phyloP scores from a whole-genome alignment of 1,139 yeast genomes.

The Yamadazyma atmosphaerica region DNA sequence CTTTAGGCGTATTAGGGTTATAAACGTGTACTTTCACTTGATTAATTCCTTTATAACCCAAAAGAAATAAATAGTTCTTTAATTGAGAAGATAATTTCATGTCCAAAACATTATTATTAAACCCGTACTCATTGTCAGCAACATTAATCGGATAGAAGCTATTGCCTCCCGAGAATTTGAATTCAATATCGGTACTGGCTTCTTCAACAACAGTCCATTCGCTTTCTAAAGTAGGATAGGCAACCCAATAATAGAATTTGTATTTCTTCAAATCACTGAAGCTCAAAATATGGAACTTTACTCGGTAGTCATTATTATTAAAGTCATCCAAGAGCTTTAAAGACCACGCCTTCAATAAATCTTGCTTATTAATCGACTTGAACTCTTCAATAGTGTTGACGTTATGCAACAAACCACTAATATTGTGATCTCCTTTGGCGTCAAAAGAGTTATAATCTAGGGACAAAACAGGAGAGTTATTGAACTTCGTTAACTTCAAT shows the following conservation, averaged over 20 bases:
- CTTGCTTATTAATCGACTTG: slow-evolving; percentile 61
- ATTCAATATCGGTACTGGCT: slow-evolving; percentile 5
- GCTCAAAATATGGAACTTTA: slow-evolving; percentile 58
- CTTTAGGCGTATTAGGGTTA: slow-evolving; percentile 14
- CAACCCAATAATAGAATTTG: slow-evolving; percentile 87
- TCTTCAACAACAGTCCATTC: slow-evolving; percentile 31
- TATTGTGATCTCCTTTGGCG: slow-evolving; percentile 14
- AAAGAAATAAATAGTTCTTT: slow-evolving; percentile 63
- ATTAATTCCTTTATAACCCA: slow-evolving; percentile 41
- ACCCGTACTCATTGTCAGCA: slow-evolving; percentile 38
- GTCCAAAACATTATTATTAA: slow-evolving; percentile 60
- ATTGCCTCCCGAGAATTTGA: background rate
- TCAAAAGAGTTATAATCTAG: slow-evolving; percentile 46
- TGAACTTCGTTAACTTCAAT: slow-evolving; percentile 34
- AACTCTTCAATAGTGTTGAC: slow-evolving; percentile 87
- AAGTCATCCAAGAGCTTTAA: slow-evolving; percentile 17
- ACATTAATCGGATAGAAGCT: background rate
- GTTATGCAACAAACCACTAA: slow-evolving; percentile 49
- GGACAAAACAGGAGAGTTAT: slow-evolving; percentile 40
- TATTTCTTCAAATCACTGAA: slow-evolving; percentile 90
- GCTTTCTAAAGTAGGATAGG: slow-evolving; percentile 64
- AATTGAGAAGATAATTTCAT: slow-evolving; percentile 60
- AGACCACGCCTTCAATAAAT: slow-evolving; percentile 52
- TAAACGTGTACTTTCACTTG: slow-evolving; percentile 41
- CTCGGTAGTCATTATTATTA: slow-evolving; percentile 8